Evolutionary conservation across 495 filamentous ascomycete genomes (phyloP).

Genomic region (Aspergillus ostianus): DNA sequence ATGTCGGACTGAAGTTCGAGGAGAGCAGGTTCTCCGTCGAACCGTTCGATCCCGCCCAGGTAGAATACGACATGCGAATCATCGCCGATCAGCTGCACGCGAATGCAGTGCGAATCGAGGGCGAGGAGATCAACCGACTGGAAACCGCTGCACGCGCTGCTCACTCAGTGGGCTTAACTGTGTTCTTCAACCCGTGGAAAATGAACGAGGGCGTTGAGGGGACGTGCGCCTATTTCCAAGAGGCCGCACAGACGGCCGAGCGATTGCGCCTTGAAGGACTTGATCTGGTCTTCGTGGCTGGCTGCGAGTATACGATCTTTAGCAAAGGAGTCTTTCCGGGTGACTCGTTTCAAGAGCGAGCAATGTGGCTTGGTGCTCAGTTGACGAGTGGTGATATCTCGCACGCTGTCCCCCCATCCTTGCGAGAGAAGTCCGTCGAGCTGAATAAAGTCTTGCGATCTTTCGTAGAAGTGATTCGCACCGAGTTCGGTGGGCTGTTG

Average conservation of each 20-base stretch:
- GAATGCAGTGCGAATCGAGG: conserved; percentile 15
- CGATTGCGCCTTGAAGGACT: neutral
- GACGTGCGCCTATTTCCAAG: conserved; percentile 7
- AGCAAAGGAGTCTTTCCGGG: conserved; percentile 10
- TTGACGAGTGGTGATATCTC: neutral
- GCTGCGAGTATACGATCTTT: conserved; percentile 14
- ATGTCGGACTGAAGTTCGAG: conserved; percentile 14
- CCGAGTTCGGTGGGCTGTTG: neutral
- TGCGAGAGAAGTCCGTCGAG: neutral
- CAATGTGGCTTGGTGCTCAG: conserved; percentile 4
- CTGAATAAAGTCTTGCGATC: neutral
- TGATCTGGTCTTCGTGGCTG: conserved; percentile 5
- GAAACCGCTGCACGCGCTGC: conserved; percentile 8
- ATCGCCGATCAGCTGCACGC: conserved; percentile 14
- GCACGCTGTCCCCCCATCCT: neutral
- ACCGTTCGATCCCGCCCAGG: conserved; percentile 10
- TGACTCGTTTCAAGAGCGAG: conserved; percentile 8
- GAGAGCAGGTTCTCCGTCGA: conserved; percentile 7
- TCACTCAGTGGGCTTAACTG: neutral
- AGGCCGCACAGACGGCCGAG: neutral
- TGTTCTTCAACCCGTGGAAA: conserved; percentile 15
- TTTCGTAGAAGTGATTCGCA: neutral
- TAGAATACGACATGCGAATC: conserved; percentile 11
- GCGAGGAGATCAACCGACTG: conserved; percentile 11
- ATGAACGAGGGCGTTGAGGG: conserved; percentile 4